phyloP scores from a whole-genome alignment of 2,329 filamentous ascomycete genomes.

The Echinosphaeria canescens region DNA sequence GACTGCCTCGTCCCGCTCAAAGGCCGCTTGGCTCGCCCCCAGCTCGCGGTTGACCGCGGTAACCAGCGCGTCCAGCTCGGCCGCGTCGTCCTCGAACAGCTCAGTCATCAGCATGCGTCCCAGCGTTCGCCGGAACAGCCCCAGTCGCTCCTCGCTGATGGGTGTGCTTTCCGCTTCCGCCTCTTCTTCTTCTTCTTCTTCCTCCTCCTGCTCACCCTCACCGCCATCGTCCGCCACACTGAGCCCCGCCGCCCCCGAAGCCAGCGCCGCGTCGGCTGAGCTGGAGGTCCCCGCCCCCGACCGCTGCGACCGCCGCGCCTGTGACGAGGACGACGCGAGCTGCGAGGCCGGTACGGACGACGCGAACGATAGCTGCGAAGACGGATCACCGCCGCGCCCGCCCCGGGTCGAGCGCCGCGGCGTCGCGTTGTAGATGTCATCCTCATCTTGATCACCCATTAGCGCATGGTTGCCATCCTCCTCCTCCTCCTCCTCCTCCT shows the following conservation, averaged over 20 bases:
- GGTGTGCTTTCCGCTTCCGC: constrained; percentile 11
- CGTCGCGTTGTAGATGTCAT: constrained; percentile 20
- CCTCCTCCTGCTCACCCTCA: constrained; percentile 5
- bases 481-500: constrained; percentile 22
- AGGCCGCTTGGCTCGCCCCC: constrained; percentile 31
- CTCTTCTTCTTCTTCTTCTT: constrained; percentile 2
- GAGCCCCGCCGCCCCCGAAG: constrained; percentile 17
- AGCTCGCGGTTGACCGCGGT: constrained; percentile 59
- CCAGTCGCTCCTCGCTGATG: constrained; percentile 40
- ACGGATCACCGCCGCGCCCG: constrained; percentile 16
- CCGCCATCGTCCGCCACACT: constrained; percentile 11
- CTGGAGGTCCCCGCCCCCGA: constrained; percentile 20
- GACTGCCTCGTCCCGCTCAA: constrained; percentile 50
- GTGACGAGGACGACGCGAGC: constrained; percentile 15
- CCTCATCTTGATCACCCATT: constrained; percentile 20
- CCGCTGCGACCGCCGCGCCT: constrained; percentile 15
- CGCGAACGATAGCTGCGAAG: constrained; percentile 47
- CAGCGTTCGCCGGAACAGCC: constrained; percentile 57
- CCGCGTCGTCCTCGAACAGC: constrained; percentile 75
- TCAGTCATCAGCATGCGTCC: constrained; percentile 65
- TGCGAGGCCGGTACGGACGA: constrained; percentile 66
- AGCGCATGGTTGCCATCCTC: constrained; percentile 36
- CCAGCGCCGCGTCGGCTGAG: constrained; percentile 13
- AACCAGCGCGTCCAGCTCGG: constrained; percentile 53
- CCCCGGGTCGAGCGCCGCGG: constrained; percentile 16